Base-by-base conservation (phyloP, 75 land plant species). In the Picea sitchensis region DNA sequence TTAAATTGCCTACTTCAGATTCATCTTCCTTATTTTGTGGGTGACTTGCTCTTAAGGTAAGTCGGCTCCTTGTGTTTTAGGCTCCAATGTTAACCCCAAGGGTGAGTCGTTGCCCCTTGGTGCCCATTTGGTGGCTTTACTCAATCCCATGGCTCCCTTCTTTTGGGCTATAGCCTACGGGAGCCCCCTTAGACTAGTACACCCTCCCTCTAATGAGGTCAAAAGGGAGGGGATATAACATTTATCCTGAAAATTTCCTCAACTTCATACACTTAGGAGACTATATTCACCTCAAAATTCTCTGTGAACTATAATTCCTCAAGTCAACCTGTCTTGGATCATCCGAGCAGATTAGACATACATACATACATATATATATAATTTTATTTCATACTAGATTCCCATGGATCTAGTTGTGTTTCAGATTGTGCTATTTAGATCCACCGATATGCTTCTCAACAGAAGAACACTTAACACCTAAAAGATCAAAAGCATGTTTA, bases 401-500 rank as follows among this genome's bases (percentile, higher is more conserved):
- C 31, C 2, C 14, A 41, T 6, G 51, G 54, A 44, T 71, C 34
- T 41, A n/a, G 21, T 44, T 41, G 51, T 18, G n/a, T 44, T 71
- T 71, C 26, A 20, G 26, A 2, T 71, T 38, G 41, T 71, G n/a
- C 54, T 44, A n/a, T 8, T 18, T 71, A 47, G 51, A 41, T 18
- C 5, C 15, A 71, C 44, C 11, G 38, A 23, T 44, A n/a, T 0
- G 8, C 74, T 44, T 71, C 74, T 20, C 56, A 51, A 51, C 56
- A 51, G 56, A 1, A 51, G 56, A 11, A 71, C 6, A 68, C 7
- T 5, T 71, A 11, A 38, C 54, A 7, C 72, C 38, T 67, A 17
- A 38, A 47, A 38, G 74, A 71, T 71, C 20, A 71, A 71, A 71
- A 44, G 20, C 13, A n/a, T 31, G 38, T 71, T n/a, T 44, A 71